phyloP scores from a whole-genome alignment of 306 rosid species.

The Ammopiptanthus mongolicus region DNA sequence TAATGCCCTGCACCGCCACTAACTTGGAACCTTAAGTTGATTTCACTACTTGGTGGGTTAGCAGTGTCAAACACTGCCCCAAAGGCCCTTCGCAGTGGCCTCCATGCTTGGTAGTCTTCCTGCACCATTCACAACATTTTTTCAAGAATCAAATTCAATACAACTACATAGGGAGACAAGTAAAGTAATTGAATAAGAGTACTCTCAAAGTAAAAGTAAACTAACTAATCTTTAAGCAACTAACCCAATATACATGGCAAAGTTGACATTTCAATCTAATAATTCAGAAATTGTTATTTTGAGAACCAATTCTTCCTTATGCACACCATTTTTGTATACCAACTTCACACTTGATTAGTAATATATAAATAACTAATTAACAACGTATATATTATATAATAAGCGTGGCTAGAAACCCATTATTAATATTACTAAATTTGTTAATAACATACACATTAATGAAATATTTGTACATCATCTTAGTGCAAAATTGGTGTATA shows the following conservation, averaged over 20 bases:
- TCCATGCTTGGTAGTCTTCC: conserved; percentile 49
- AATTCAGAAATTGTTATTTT: neutral
- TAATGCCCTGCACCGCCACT: conserved; percentile 35
- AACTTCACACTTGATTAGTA: too few species aligned
- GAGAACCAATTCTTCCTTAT: neutral
- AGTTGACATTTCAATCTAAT: neutral
- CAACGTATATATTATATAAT: too few species aligned
- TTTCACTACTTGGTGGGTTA: conserved; percentile 51
- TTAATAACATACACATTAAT: too few species aligned
- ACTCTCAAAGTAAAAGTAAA: neutral
- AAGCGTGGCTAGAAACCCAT: too few species aligned
- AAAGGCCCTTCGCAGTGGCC: conserved; percentile 46
- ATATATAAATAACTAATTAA: too few species aligned
- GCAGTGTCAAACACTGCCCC: conserved; percentile 70
- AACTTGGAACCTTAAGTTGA: conserved; percentile 60
- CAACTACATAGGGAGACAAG: neutral
- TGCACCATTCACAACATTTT: conserved; percentile 19
- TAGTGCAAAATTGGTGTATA: neutral
- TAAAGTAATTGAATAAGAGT: neutral
- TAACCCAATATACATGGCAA: neutral
- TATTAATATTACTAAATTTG: too few species aligned
- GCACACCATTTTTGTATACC: too few species aligned
- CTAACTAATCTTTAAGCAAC: neutral
- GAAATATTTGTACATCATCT: neutral
- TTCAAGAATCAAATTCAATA: neutral